Conservation (phyloP, 1,284 basidiomycete genomes). For the Cutaneotrichosporon dermatis region DNA sequence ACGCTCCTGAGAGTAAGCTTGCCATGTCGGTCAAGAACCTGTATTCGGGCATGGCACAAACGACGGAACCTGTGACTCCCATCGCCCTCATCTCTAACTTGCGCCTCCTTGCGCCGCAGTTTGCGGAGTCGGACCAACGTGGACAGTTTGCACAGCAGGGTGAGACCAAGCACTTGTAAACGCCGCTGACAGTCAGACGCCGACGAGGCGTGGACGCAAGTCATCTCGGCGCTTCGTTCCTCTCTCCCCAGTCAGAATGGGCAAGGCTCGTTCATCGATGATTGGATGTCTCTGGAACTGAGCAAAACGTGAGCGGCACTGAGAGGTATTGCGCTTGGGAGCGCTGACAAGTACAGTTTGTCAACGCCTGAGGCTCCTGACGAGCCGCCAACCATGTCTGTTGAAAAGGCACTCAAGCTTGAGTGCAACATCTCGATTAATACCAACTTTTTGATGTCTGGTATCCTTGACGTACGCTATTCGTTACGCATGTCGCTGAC, state of each 20-base stretch:
- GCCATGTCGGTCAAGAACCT: slow-evolving; percentile 64
- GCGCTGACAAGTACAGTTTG: slow-evolving; percentile 35
- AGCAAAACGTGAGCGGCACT: slow-evolving; percentile 64
- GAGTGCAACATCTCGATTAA: slow-evolving; percentile 83
- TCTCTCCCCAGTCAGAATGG: slow-evolving; percentile 53
- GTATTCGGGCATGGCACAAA: slow-evolving; percentile 66
- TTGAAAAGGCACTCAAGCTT: slow-evolving; percentile 78
- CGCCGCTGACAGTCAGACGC: slow-evolving; percentile 61
- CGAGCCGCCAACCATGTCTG: slow-evolving; percentile 62
- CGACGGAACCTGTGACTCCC: slow-evolving; percentile 74
- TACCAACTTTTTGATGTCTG: slow-evolving; percentile 86
- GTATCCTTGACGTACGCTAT: slow-evolving; percentile 70
- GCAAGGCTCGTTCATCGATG: slow-evolving; percentile 64
- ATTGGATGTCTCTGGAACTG: slow-evolving; percentile 78
- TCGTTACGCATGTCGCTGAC: not conserved
- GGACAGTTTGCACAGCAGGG: slow-evolving; percentile 82
- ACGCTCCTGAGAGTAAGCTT: slow-evolving; percentile 46
- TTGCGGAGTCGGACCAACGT: slow-evolving; percentile 66
- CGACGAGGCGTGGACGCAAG: slow-evolving; percentile 86
- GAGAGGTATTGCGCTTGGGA: slow-evolving; percentile 47
- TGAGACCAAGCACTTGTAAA: slow-evolving; percentile 30
- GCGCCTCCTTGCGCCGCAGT: slow-evolving; percentile 81
- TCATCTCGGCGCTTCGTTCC: slow-evolving; percentile 72
- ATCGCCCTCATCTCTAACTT: slow-evolving; percentile 66
- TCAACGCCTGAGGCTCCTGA: slow-evolving; percentile 75